Base-by-base conservation (phyloP, 2,329 filamentous ascomycete species). In the Immersiporthe knoxdaviesiana region DNA sequence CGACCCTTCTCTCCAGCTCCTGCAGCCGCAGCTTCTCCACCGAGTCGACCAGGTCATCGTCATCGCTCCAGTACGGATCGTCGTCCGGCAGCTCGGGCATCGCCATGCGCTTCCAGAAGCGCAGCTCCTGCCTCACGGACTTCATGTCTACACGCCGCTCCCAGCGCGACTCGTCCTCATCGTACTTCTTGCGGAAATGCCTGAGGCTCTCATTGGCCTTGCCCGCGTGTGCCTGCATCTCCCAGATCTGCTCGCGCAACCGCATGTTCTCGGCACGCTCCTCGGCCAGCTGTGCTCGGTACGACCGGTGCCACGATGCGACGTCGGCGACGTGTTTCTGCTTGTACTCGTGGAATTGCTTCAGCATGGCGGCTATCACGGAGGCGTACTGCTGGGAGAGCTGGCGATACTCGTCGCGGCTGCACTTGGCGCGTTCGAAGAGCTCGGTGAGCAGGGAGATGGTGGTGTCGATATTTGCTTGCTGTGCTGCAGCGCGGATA, bases 51-150 rank as follows among this genome's bases (percentile, higher is more conserved):
- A 91, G 77, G 73, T 91, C 88, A 73, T 90, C 88, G 72, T 91
- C 88, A 68, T 87, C 87, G 74, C 87, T 90, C 83, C 87, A 90
- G 75, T 83, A 88, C 1, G 84, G 81, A 63, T 90, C 87, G 56
- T 89, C 85, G 32, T 89, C 87, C 11, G 84, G 79, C 50, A 90
- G 77, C 68, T 87, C 83, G 12, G 87, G 87, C 84, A 90, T 85
- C 18, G 88, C 88, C 82, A 90, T 84, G 56, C 88, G 82, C 79
- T 90, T 90, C 88, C 88, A 91, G 77, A 88, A 90, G 2, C 88
- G 82, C 66, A 89, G 75, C 77, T 90, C 87, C 76, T 90, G 87
- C 4, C 85, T 82, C 58, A 81, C 77, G 7, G 85, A 84, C 63
- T 81, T 82, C 62, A 84, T 83, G 52, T 87, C 82, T 3, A 89